These are phyloP conservation scores for Wickerhamiella brachini DNA, from an alignment of 805 yeast species.

Conservation along the genomic window DNA sequence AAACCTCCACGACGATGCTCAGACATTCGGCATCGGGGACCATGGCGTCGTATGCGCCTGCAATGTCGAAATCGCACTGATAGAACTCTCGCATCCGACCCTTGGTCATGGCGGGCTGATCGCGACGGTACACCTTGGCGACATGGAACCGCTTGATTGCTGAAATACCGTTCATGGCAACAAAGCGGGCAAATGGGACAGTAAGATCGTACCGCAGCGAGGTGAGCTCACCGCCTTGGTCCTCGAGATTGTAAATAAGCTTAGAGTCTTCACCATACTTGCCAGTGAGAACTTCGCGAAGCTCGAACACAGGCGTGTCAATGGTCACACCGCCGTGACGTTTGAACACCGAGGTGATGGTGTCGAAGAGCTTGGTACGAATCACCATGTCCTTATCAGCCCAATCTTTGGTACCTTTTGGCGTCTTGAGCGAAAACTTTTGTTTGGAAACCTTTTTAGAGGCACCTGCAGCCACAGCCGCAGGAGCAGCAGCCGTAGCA, in stretches of 20 bases:
- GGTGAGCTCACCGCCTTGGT: slow-evolving; percentile 97
- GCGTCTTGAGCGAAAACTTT: slow-evolving; percentile 69
- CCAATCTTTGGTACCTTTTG: slow-evolving; percentile 98
- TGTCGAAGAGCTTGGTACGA: slow-evolving; percentile 71
- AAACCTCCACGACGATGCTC: slow-evolving; percentile 71
- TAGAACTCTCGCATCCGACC: slow-evolving; percentile 99
- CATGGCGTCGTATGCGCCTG: slow-evolving; percentile 87
- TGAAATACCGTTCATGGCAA: slow-evolving; percentile 88
- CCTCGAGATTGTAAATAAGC: slow-evolving; percentile 87
- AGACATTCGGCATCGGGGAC: slow-evolving; percentile 91
- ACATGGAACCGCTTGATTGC: slow-evolving; percentile 89
- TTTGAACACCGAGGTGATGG: slow-evolving; percentile 63
- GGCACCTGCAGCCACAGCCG: slow-evolving; percentile 3
- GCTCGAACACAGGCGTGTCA: slow-evolving; percentile 96
- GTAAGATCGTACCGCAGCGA: slow-evolving; percentile 93
- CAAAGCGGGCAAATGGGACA: slow-evolving; percentile 95
- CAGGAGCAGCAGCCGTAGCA: background rate
- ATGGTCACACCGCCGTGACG: slow-evolving; percentile 97
- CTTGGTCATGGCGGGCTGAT: slow-evolving; percentile 99
- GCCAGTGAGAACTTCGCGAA: slow-evolving; percentile 89
- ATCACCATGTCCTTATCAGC: slow-evolving; percentile 95
- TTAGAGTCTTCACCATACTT: slow-evolving; percentile 98
- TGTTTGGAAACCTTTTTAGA: slow-evolving; percentile 2
- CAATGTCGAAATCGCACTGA: slow-evolving; percentile 97
- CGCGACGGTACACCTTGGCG: slow-evolving; percentile 97